A percentile compares a stretch with the other conserved stretches of the same genome.
Conservation (phyloP, 2,329 filamentous ascomycete genomes). For the Penicillium sp. region DNA sequence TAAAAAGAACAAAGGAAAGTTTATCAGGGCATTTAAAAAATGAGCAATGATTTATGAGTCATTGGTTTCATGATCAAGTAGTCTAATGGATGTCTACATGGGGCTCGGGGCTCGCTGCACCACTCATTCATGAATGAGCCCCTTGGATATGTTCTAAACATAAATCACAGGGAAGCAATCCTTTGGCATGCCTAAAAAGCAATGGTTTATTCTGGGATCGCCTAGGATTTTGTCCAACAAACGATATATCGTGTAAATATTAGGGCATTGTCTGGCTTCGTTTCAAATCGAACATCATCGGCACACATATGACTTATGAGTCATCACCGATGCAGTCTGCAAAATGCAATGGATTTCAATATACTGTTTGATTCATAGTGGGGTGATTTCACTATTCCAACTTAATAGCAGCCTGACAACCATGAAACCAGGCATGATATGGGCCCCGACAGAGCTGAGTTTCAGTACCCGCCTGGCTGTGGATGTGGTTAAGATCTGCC, state of each 20-base stretch:
- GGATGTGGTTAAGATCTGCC: not conserved
- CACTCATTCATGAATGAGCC: not conserved
- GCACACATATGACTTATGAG: not conserved
- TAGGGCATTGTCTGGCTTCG: not conserved
- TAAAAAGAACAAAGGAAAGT: not conserved
- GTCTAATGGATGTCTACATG: not conserved
- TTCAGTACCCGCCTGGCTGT: conserved; percentile 7
- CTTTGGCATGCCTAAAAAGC: too few relatives aligned
- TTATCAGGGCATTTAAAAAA: too few relatives aligned
- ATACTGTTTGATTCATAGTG: not conserved
- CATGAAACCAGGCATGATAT: not conserved
- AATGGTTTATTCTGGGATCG: not conserved
- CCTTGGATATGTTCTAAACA: not conserved
- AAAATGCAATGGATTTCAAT: not conserved
- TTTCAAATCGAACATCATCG: not conserved
- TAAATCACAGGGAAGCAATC: too few relatives aligned
- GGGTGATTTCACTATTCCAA: not conserved
- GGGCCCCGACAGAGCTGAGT: not conserved
- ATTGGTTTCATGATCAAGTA: not conserved
- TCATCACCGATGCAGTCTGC: not conserved
- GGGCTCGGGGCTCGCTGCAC: not conserved
- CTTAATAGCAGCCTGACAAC: not conserved
- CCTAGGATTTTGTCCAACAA: not conserved
- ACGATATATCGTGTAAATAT: not conserved
- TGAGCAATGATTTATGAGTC: not conserved